These are phyloP conservation scores for Spongospora subterranea DNA, from an alignment of 208 protist species.

Conservation along the genomic window DNA sequence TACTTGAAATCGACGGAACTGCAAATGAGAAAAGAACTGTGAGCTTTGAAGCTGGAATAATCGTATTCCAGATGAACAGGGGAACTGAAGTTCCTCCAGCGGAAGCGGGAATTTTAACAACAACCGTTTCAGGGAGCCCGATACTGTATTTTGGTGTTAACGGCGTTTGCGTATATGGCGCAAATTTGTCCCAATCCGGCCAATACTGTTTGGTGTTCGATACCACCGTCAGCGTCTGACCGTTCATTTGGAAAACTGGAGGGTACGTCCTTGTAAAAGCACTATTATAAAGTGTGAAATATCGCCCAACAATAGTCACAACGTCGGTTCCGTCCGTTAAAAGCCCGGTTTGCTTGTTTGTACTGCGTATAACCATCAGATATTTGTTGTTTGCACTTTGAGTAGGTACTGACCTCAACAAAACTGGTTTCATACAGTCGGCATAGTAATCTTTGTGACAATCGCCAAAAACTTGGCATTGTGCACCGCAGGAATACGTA, in stretches of 20 bases:
- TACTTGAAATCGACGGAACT: background rate
- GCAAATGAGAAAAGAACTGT: background rate
- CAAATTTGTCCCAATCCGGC: background rate
- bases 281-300: background rate
- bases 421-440: constrained; percentile 1
- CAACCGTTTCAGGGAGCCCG: background rate
- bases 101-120: background rate
- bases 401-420: background rate
- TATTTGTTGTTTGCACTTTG: background rate
- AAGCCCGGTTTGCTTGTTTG: background rate
- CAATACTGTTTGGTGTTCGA: background rate
- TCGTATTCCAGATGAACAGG: background rate
- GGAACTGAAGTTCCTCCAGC: background rate
- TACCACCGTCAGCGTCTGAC: background rate
- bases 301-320: background rate
- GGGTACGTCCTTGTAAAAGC: background rate
- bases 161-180: background rate
- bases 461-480: constrained; percentile 45
- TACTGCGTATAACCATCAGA: background rate
- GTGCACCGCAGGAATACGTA: background rate
- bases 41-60: background rate
- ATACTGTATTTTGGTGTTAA: background rate
- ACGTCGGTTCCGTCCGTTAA: background rate
- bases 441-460: background rate
- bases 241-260: background rate